Evolutionary conservation across 805 yeast genomes (phyloP).

Genomic region (Candida odintsovae): DNA sequence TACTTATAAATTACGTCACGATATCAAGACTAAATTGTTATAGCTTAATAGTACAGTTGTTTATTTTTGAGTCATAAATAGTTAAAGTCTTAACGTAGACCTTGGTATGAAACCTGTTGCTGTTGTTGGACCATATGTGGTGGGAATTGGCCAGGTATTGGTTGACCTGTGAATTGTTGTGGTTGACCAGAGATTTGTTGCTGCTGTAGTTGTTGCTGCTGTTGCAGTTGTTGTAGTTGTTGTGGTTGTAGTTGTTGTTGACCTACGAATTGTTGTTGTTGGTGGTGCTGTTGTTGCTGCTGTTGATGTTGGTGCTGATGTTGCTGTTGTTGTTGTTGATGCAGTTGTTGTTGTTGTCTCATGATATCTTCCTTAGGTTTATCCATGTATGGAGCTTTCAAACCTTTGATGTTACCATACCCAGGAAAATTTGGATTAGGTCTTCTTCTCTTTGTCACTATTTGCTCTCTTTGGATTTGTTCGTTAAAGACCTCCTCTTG

Average conservation of each 20-base stretch:
- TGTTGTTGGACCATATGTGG: neutral
- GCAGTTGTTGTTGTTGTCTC: neutral
- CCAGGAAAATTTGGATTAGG: conserved; percentile 46
- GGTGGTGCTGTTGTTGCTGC: conserved; percentile 2
- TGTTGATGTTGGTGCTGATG: conserved; percentile 2
- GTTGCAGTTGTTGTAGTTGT: neutral
- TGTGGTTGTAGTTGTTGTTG: too few species aligned
- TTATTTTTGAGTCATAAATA: neutral
- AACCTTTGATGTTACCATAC: conserved; percentile 37
- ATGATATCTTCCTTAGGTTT: conserved; percentile 6
- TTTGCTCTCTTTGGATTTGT: conserved; percentile 35
- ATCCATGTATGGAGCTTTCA: conserved; percentile 38
- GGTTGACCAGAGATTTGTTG: neutral
- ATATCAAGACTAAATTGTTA: conserved; percentile 54
- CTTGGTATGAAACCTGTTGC: neutral
- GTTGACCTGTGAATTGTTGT: neutral
- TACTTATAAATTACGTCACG: conserved; percentile 51
- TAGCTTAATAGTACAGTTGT: conserved; percentile 18
- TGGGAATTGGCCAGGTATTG: neutral
- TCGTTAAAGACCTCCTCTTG: conserved; percentile 31
- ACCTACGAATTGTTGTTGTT: too few species aligned
- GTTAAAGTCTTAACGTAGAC: neutral
- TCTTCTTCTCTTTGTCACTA: conserved; percentile 35
- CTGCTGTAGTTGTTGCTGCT: neutral
- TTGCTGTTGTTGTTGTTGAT: neutral